Base-by-base conservation (phyloP, 1,284 basidiomycete species). In the Ceratobasidium sp. region DNA sequence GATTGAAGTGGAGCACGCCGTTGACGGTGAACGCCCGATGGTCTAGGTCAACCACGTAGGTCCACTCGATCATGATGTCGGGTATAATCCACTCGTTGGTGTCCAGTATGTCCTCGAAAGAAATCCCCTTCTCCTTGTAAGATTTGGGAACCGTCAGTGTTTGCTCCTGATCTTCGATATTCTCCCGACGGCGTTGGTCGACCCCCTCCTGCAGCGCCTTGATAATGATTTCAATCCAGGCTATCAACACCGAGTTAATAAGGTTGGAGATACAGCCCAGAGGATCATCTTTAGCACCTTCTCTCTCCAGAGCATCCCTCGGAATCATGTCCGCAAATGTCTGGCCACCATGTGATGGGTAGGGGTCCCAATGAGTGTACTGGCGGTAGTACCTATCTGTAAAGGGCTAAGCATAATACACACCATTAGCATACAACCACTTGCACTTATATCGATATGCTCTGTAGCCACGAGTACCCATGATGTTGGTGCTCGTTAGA, bases 21-120 rank as follows among this genome's bases (percentile, higher is more conserved):
- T 66, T 48, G n/a, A 66, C n/a, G 16, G 41, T 48, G 48, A 66
- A 66, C n/a, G 18, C 44, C 16, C 41, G 44, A 23, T 48, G 12
- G 64, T 46, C 64, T 20, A 66, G 41, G 64, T 66, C 64, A n/a
- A 66, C 48, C 16, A 66, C n/a, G n/a, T 66, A 66, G 38, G n/a
- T 48, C 64, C 64, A 66, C 4, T 2, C 41, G n/a, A n/a, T n/a
- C n/a, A 14, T 38, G 20, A 2, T 33, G 27, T 20, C 12, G 33
- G 60, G 3, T 64, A 64, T 3, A 35, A 64, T 33, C 60, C 60
- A 64, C 7, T 41, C 38, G n/a, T 33, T 14, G 33, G 10, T 38
- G 38, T 38, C 38, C 38, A 38, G 38, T 38, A 38, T 38, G 8
- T 8, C 8, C 38, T 3, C 3, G 38, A 38, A 38, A 38, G 38